Percentiles rank a stretch among this genome's conserved stretches.
phyloP scores from a whole-genome alignment of 2,329 filamentous ascomycete species.

The Neonectria magnoliae region DNA sequence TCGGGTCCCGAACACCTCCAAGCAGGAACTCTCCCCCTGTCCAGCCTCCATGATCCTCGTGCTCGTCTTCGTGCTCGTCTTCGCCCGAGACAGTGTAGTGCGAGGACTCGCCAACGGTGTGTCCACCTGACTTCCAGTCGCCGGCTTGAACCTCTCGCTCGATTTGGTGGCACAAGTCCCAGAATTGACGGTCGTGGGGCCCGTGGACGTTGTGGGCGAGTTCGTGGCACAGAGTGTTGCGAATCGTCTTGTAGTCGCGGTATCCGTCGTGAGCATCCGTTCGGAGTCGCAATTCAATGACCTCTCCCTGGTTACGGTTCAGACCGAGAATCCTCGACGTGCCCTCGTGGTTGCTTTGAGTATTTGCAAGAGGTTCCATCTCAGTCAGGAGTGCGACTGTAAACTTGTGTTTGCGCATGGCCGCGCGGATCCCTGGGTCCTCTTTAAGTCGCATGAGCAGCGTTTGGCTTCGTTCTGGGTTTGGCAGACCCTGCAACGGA shows the following conservation, averaged over 20 bases:
- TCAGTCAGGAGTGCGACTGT: conserved; percentile 88
- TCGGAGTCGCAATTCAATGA: conserved; percentile 89
- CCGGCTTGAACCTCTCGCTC: conserved; percentile 84
- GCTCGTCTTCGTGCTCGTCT: conserved; percentile 62
- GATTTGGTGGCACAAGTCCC: conserved; percentile 87
- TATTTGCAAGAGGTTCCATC: conserved; percentile 91
- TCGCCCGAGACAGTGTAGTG: conserved; percentile 64
- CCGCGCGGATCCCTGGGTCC: conserved; percentile 84
- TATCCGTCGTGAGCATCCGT: conserved; percentile 96
- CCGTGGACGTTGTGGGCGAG: conserved; percentile 90
- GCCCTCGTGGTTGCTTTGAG: conserved; percentile 74
- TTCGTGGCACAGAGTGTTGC: conserved; percentile 94
- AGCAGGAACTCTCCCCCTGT: conserved; percentile 82
- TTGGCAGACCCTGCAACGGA: conserved; percentile 80
- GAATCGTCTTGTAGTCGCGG: conserved; percentile 89
- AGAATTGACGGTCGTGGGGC: conserved; percentile 87
- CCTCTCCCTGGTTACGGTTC: conserved; percentile 88
- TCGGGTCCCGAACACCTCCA: conserved; percentile 61
- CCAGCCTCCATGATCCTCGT: conserved; percentile 79
- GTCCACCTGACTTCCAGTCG: conserved; percentile 81
- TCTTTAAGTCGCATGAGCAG: conserved; percentile 81
- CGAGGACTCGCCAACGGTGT: conserved; percentile 71
- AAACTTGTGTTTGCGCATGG: conserved; percentile 88
- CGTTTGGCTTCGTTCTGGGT: conserved; percentile 73
- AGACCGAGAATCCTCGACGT: conserved; percentile 82